Evolutionary conservation across 2,329 filamentous ascomycete species (phyloP), one percentile per base, ranked within the genome.

Genomic region (Penicillium sp.): DNA sequence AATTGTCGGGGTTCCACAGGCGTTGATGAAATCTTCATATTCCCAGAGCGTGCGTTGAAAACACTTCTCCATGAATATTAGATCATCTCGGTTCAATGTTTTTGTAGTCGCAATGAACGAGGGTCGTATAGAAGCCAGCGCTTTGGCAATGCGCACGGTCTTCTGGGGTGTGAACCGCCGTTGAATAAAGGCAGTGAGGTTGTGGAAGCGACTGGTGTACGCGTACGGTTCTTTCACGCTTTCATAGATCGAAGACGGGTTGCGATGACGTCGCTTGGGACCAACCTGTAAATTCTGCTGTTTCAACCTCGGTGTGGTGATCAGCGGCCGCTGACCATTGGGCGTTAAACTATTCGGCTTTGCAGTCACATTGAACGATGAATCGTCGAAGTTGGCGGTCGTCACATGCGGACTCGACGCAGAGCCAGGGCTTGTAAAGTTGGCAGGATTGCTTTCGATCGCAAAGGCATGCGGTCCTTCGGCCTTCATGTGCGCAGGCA

Each of bases 61-160:
- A 56, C 85, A 93, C 66, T 94, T 94, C 63, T 98, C 92, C 84
- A 95, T 95, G 62, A 96, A 95, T 14, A 98, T 81, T 17, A 96
- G 72, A 62, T 98, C 92, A 55, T 92, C 83, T 12, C 82, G 74
- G 48, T 87, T 89, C 44, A 96, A 71, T n/a, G 86, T 88, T 55
- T 85, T 85, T 13, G 86, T 94, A 45, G 87, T 93, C 8, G 88
- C 82, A 47, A 96, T 90, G 59, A 98, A 92, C 0, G 88, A 92
- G 1, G 92, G 90, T 6, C 92, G 82, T 52, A 95, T 94, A 30
- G 84, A 87, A 5, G 86, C 84, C 35, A 98, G 75, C 0, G 89
- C 84, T 66, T 89, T 86, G 42, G 87, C 88, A 49, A 95, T 94
- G 41, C 82, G 80, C 15, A 90, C 65, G 0, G 84, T 82, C 65